phyloP scores from a whole-genome alignment of 768 basidiomycete species.

The Terana coerulea region DNA sequence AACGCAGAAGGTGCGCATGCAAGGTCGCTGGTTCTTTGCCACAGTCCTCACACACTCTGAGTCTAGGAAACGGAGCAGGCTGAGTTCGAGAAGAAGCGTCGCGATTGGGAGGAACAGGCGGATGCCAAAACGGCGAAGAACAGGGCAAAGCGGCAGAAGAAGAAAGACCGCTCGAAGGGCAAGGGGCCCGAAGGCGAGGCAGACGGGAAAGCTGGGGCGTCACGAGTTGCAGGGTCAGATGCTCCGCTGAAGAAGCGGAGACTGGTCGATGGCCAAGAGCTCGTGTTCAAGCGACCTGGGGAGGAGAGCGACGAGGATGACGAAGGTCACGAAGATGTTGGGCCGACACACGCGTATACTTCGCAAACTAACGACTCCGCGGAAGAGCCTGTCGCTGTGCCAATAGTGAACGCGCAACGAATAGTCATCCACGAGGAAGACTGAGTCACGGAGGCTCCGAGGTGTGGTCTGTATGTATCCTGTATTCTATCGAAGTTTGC shows the following conservation, averaged over 20 bases:
- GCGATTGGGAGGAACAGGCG: constrained; percentile 63
- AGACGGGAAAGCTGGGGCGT: constrained; percentile 11
- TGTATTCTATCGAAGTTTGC: no score
- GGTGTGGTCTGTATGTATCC: no score
- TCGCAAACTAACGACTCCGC: neutral
- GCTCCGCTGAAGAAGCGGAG: constrained; percentile 74
- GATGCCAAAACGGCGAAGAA: constrained; percentile 95
- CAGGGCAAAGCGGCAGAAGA: constrained; percentile 89
- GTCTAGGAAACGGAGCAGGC: constrained; percentile 62
- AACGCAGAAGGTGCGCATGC: constrained; percentile 63
- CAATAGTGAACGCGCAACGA: constrained; percentile 32
- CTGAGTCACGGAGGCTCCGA: no score
- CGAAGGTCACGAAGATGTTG: constrained; percentile 20
- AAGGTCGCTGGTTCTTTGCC: constrained; percentile 5
- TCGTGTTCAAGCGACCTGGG: constrained; percentile 53
- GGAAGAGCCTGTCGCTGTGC: constrained; percentile 8
- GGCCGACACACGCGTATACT: constrained; percentile 16
- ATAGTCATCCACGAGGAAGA: constrained; percentile 53
- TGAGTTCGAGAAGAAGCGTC: constrained; percentile 75
- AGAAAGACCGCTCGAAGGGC: constrained; percentile 67
- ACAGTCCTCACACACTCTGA: no score
- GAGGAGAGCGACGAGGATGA: constrained; percentile 44
- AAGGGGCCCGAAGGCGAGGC: constrained; percentile 25
- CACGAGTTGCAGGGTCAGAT: constrained; percentile 21
- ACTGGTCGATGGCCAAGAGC: constrained; percentile 72